Conservation (phyloP, 192 early-diverging fungal genomes). For the Gigaspora rosea region DNA sequence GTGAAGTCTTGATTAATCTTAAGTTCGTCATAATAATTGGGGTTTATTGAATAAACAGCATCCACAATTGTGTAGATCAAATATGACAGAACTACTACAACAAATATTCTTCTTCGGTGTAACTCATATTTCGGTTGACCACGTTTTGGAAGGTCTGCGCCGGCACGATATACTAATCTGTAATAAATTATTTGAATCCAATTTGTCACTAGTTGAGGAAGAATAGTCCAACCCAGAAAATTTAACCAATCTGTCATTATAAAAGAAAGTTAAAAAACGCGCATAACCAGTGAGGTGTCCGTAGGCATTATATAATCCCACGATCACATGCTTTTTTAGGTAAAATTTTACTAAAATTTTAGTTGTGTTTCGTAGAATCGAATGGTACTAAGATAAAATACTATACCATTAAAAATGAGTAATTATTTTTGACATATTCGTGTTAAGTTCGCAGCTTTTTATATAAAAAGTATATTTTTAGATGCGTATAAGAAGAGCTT, state of each 20-base stretch:
- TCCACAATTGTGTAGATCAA: constrained; percentile 47
- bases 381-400: too few species aligned
- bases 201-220: constrained; percentile 43
- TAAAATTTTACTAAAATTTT: too few species aligned
- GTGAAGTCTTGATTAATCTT: constrained; percentile 40
- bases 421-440: too few species aligned
- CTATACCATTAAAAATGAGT: too few species aligned
- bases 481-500: too few species aligned
- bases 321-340: too few species aligned
- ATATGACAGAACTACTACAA: constrained; percentile 42
- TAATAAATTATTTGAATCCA: constrained; percentile 47
- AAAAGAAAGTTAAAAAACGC: too few species aligned
- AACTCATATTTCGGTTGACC: constrained; percentile 39
- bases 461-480: too few species aligned
- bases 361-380: too few species aligned
- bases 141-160: constrained; percentile 38
- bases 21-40: constrained; percentile 46
- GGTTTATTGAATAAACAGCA: constrained; percentile 35
- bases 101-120: constrained; percentile 48
- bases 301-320: too few species aligned
- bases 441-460: too few species aligned
- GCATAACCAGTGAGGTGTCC: too few species aligned
- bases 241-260: neutral
- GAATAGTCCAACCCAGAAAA: constrained; percentile 23
- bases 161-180: constrained; percentile 39